phyloP scores from a whole-genome alignment of 148 eudicot genomes.

The Rhododendron kiyosumense region DNA sequence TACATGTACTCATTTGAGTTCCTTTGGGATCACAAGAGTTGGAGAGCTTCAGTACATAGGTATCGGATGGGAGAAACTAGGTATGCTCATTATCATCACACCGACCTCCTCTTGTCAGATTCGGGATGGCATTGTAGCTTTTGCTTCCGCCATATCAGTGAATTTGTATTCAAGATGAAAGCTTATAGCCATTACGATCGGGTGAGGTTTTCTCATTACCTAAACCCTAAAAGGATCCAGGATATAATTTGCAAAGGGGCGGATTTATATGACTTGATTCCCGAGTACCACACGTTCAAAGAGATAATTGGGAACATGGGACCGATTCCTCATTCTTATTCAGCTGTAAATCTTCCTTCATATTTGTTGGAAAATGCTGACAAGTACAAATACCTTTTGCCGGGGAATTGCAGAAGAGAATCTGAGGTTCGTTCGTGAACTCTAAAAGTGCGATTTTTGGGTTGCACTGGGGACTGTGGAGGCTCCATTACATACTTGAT shows the following conservation, averaged over 20 bases:
- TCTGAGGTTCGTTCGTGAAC: background rate
- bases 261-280: slow-evolving; percentile 50
- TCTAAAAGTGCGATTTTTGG: slow-evolving; percentile 6
- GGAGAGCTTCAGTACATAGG: slow-evolving; percentile 59
- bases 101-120: slow-evolving; percentile 44
- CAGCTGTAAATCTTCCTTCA: slow-evolving; percentile 50
- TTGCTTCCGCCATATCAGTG: slow-evolving; percentile 46
- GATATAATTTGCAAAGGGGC: slow-evolving; percentile 43
- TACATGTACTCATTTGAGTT: slow-evolving; percentile 61
- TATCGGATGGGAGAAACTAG: slow-evolving; percentile 41
- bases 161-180: slow-evolving; percentile 62
- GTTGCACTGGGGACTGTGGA: background rate
- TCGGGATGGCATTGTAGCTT: slow-evolving; percentile 73
- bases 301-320: slow-evolving; percentile 61
- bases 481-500: background rate
- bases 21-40: slow-evolving; percentile 28
- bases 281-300: slow-evolving; percentile 53
- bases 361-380: slow-evolving; percentile 43
- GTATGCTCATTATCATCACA: slow-evolving; percentile 50
- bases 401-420: slow-evolving; percentile 55
- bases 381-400: slow-evolving; percentile 47
- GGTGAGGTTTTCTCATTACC: slow-evolving; percentile 46
- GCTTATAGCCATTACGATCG: slow-evolving; percentile 58
- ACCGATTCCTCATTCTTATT: slow-evolving; percentile 45
- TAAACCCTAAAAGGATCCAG: slow-evolving; percentile 48